Evolutionary conservation across 1,284 basidiomycete genomes (phyloP).

Genomic region (Papiliotrema laurentii): DNA sequence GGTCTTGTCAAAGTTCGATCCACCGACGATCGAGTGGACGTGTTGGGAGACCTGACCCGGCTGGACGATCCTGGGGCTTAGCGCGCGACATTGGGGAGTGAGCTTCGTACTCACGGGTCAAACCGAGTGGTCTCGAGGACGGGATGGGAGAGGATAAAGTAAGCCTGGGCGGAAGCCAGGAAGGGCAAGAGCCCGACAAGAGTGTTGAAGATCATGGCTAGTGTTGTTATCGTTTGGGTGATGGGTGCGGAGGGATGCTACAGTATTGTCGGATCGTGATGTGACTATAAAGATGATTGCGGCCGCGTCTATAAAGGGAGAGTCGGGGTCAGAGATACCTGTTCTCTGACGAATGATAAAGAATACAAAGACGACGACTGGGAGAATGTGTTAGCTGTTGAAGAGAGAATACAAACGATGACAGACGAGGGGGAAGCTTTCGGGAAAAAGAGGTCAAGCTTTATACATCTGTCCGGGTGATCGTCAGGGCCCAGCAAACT

Average conservation of each 20-base stretch:
- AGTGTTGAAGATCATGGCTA: constrained; percentile 15
- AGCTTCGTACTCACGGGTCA: constrained; percentile 35
- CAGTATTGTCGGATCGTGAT: neutral
- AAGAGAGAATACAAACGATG: no score
- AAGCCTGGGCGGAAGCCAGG: constrained; percentile 29
- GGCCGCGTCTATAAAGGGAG: neutral
- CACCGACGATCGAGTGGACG: constrained; percentile 47
- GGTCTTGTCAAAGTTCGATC: constrained; percentile 44
- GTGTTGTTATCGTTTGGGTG: neutral
- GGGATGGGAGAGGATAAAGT: constrained; percentile 40
- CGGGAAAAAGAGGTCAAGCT: no score
- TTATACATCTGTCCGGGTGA: no score
- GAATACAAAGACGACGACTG: neutral
- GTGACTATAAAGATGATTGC: neutral
- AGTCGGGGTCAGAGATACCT: neutral
- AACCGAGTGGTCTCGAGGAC: constrained; percentile 37
- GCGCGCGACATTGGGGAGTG: neutral
- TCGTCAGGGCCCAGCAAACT: no score
- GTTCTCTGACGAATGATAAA: neutral
- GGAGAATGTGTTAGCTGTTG: no score
- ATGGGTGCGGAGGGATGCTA: no score
- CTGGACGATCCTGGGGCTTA: constrained; percentile 28
- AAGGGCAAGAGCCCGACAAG: constrained; percentile 20
- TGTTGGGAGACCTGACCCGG: constrained; percentile 36
- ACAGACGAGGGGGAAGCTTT: no score